A percentile compares a stretch with the other conserved stretches of the same genome.
Conservation (phyloP, 805 yeast genomes). For the Yamadazyma kitorensis region DNA sequence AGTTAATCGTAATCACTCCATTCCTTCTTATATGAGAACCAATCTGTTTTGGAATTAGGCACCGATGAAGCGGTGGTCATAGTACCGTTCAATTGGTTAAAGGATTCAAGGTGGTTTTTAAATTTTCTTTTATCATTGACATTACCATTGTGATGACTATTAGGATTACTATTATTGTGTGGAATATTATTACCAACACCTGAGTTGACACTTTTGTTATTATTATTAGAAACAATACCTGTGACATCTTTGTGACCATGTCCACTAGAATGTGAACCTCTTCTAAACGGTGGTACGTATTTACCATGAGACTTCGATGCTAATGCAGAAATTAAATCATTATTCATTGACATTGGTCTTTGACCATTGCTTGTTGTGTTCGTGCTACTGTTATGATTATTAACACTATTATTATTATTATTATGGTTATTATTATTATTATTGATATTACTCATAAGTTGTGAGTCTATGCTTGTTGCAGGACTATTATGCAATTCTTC, state of each 20-base stretch:
- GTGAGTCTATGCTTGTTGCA: too few species aligned
- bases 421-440: too few species aligned
- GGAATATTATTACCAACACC: background rate
- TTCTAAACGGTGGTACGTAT: slow-evolving; percentile 70
- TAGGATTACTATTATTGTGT: slow-evolving; percentile 1
- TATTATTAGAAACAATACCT: too few species aligned
- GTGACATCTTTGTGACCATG: too few species aligned
- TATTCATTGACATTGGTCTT: slow-evolving; percentile 13
- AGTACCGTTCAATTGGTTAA: slow-evolving; percentile 5
- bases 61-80: slow-evolving; percentile 4
- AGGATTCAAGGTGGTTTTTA: background rate
- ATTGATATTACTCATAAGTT: too few species aligned
- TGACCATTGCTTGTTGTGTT: slow-evolving; percentile 3
- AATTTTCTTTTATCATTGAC: slow-evolving; percentile 3
- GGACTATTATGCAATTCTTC: background rate
- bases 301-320: slow-evolving; percentile 42
- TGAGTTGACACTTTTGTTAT: too few species aligned
- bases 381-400: background rate
- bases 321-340: slow-evolving; percentile 12
- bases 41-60: slow-evolving; percentile 15
- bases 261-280: slow-evolving; percentile 41
- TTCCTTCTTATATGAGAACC: slow-evolving; percentile 23
- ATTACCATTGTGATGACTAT: slow-evolving; percentile 3
- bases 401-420: slow-evolving; percentile 1
- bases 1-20: slow-evolving; percentile 25